Evolutionary conservation across 352 stramenopile species (phyloP), one percentile per base, ranked within the genome.

Genomic region (Phytopythium oedochilum): DNA sequence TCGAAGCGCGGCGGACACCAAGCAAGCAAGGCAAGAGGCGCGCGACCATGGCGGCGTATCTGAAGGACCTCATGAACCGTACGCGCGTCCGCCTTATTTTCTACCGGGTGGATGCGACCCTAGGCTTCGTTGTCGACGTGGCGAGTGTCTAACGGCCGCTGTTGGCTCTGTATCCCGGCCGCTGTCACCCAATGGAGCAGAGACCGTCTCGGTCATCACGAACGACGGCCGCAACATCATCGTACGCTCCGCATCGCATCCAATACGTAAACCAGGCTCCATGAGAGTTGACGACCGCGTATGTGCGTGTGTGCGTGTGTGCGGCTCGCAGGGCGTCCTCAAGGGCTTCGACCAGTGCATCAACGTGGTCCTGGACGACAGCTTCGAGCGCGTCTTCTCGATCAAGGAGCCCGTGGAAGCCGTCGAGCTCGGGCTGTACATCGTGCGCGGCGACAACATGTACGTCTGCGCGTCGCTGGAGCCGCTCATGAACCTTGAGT

Each of bases 211-310:
- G 14, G 82, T 97, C 28, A 96, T 97, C 64, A 97, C 91, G 9
- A 97, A 97, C 58, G 91, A 98, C 63, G 91, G 91, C n/a, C 82
- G 89, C 60, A 96, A 97, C 66, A 97, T 97, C 65, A 89, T 97
- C 57, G 92, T 94, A 74, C 53, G 80, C 65, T n/a, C n/a, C n/a
- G n/a, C n/a, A n/a, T n/a, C n/a, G n/a, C n/a, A n/a, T n/a, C n/a
- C n/a, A n/a, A n/a, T n/a, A n/a, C n/a, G n/a, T n/a, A n/a, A n/a
- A n/a, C n/a, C n/a, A n/a, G n/a, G n/a, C n/a, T n/a, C n/a, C n/a
- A n/a, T n/a, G n/a, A n/a, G n/a, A n/a, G n/a, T n/a, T n/a, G n/a
- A n/a, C n/a, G n/a, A n/a, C n/a, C n/a, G n/a, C n/a, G n/a, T n/a
- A n/a, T n/a, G n/a, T n/a, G n/a, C n/a, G 15, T 59, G 11, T 73